Base-by-base conservation (phyloP, 345 rosid species). In the Brassica incana region DNA sequence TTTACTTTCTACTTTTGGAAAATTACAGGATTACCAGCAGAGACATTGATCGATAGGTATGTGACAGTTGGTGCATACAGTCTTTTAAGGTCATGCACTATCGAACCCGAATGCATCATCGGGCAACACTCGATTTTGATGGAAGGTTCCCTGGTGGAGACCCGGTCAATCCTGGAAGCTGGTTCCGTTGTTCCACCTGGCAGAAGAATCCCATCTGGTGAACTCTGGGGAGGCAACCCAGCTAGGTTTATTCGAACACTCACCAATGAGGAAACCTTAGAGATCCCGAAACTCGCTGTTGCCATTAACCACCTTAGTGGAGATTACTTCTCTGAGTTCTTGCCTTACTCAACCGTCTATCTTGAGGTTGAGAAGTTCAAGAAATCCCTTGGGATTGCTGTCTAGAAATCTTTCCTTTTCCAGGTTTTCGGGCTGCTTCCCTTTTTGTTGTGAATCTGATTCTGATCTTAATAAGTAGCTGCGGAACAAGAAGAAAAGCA, bases 221-320 rank as follows among this genome's bases (percentile, higher is more conserved):
- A 96, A 79, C 94, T 93, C 54, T 96, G 98, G 99, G 98, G 97
- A 50, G 99, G 99, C 66, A 95, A 95, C 81, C 99, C 98, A 23
- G 98, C 97, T 29, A 90, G 88, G 86, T 93, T 89, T 80, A 91
- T 93, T 10, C 82, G 99, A 76, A 78, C 90, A 0, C 82, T 95
- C 74, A 90, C 98, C 69, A 94, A 93, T 20, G 99, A 92, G 81
- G 99, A 92, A 84, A 93, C 90, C 32, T 52, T 91, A 76, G 98
- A 96, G 84, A 96, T 96, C 82, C 93, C 98, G 7, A 93, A 96
- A 80, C 98, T 96, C 33, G 97, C 99, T 1, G 98, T 91, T 43
- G 98, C 99, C 71, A 89, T 96, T 32, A 90, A 88, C 64, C 95
- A 96, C 87, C 86, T 88, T 58, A 93, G 98, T 83, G 87, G 84